These are phyloP conservation scores for Rhizopus stolonifer DNA, from an alignment of 371 early-diverging fungal genomes.

Conservation along the genomic window DNA sequence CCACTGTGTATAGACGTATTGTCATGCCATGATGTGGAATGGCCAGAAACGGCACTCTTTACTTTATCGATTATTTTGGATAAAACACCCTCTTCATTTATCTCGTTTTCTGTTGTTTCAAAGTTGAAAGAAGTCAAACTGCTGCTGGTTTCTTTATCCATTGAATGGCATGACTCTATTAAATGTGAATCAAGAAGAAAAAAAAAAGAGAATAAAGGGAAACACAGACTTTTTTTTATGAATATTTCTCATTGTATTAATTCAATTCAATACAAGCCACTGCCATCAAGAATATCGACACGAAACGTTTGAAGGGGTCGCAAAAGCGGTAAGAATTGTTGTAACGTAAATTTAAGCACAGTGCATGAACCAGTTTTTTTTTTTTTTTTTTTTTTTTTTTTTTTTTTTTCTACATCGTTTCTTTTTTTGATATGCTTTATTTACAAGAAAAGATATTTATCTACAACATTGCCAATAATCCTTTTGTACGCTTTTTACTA, in stretches of 20 bases:
- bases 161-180: slow-evolving; percentile 9
- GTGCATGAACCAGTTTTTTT: too few relatives aligned
- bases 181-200: neutral
- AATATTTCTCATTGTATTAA: neutral
- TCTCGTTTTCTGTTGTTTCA: slow-evolving; percentile 35
- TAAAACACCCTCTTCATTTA: slow-evolving; percentile 49
- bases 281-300: neutral
- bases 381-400: too few relatives aligned
- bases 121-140: slow-evolving; percentile 50
- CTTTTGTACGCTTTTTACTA: slow-evolving; percentile 49
- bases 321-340: too few relatives aligned
- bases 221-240: neutral
- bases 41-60: slow-evolving; percentile 46
- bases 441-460: neutral
- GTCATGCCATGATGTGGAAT: slow-evolving; percentile 4
- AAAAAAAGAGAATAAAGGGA: slow-evolving; percentile 1
- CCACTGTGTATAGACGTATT: slow-evolving; percentile 1
- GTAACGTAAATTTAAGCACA: too few relatives aligned
- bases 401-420: too few relatives aligned
- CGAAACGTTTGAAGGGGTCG: too few relatives aligned
- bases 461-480: slow-evolving; percentile 51
- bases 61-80: slow-evolving; percentile 61
- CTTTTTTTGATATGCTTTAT: neutral
- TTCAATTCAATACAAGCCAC: neutral
- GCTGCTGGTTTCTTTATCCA: slow-evolving; percentile 25